Evolutionary conservation across 768 basidiomycete genomes (phyloP), one percentile per base, ranked within the genome.

Genomic region (Hygrophorus russula): DNA sequence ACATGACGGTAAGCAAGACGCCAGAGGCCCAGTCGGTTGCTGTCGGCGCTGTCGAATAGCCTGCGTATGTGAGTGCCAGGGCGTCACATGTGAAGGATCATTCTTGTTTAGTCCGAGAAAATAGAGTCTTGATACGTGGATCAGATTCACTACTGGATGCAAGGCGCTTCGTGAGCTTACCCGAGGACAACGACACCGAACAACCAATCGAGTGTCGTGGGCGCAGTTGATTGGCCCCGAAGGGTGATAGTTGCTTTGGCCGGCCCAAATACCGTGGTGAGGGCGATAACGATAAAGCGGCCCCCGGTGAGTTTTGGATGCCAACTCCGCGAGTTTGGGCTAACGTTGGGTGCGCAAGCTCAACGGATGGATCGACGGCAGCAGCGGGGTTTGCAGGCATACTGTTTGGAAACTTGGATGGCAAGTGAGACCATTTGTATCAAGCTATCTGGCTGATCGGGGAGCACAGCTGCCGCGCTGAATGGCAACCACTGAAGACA

Each of bases 1-100:
- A 38, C 36, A 14, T 38, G 36, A 60, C 39, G 46, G 58, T 59
- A 7, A 53, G 49, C 14, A 53, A 38, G 19, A 61, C 59, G 5
- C 59, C 59, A 37, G 54, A 56, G 11, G 57, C 38, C 60, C 57
- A 59, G 39, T 59, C 58, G 17, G 58, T 32, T 10, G 57, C 57
- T 17, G 47, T 56, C 14, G 57, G 54, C 12, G 54, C 54, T 11
- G 58, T 59, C 4, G 54, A 59, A 29, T 52, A 45, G 13, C 57
- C 57, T 10, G 51, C 42, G 41, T 58, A 57, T 8, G 59, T 51
- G 17, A 57, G 42, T 20, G 44, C 50, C 17, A 38, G 19, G 19
- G n/a, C 12, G n/a, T 38, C n/a, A n/a, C n/a, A n/a, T n/a, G n/a
- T n/a, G n/a, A n/a, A n/a, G n/a, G 36, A 20, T 15, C 17, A 12